Percentiles rank a stretch among this genome's conserved stretches.
Conservation (phyloP, 108 stramenopile genomes). For the Aurantiochytrium sp. region DNA sequence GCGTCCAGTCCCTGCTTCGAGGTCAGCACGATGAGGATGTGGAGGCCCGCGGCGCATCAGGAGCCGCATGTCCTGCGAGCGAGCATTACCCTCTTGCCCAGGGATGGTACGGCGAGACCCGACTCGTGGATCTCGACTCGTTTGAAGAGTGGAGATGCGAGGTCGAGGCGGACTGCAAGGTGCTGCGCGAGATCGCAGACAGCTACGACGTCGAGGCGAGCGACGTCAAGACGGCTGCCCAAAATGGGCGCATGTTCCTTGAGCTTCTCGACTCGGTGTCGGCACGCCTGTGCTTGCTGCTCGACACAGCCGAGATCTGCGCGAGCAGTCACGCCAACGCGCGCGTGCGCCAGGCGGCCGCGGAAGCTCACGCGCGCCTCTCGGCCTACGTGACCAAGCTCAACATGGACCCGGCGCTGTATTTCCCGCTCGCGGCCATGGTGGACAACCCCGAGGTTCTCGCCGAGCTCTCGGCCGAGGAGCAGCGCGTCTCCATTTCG, state of each 20-base stretch:
- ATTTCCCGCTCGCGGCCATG: constrained; percentile 44
- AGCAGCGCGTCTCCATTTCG: constrained; percentile 35
- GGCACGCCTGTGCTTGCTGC: constrained; percentile 81
- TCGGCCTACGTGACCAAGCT: constrained; percentile 77
- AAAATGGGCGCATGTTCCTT: background rate
- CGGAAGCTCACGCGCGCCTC: constrained; percentile 66
- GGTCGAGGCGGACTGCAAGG: constrained; percentile 15
- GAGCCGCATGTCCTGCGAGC: background rate
- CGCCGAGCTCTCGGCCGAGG: constrained; percentile 27
- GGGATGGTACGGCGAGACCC: background rate
- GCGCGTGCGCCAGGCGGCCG: constrained; percentile 69
- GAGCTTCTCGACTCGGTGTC: constrained; percentile 71
- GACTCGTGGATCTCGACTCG: background rate
- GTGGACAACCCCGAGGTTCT: background rate
- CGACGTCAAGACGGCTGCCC: background rate
- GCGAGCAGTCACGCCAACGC: constrained; percentile 72
- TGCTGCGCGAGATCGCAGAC: background rate
- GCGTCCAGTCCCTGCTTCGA: background rate
- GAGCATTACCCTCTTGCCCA: no score
- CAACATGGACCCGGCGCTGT: constrained; percentile 73
- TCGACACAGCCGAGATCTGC: constrained; percentile 88
- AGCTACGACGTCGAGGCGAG: background rate
- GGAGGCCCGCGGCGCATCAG: background rate
- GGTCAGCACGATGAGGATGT: background rate
- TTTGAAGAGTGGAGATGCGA: background rate